Percentiles rank a stretch among this genome's conserved stretches.
Evolutionary conservation across 1,284 basidiomycete genomes (phyloP).

Genomic region (Boletus hoseneyae): DNA sequence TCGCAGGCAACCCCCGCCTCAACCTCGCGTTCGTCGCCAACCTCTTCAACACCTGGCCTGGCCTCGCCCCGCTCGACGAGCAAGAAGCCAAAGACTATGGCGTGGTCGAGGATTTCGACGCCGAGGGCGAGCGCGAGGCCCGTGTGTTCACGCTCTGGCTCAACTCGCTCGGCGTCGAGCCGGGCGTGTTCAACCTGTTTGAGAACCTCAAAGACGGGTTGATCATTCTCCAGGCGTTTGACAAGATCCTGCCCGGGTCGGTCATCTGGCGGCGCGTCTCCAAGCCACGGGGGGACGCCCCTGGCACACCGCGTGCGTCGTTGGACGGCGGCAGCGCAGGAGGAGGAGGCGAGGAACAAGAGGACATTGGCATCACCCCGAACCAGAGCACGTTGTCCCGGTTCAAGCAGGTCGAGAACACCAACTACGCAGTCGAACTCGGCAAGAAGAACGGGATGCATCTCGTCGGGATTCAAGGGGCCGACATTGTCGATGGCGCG

Average conservation of each 20-base stretch:
- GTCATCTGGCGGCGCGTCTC: slow-evolving; percentile 94
- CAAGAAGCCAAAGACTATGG: slow-evolving; percentile 82
- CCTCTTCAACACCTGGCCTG: slow-evolving; percentile 97
- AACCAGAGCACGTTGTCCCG: slow-evolving; percentile 84
- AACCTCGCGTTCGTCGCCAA: slow-evolving; percentile 99
- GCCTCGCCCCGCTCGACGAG: slow-evolving; percentile 89
- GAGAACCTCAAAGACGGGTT: slow-evolving; percentile 93
- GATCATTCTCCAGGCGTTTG: slow-evolving; percentile 92
- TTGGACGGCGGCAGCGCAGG: slow-evolving; percentile 37
- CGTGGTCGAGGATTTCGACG: slow-evolving; percentile 95
- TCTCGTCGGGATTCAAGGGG: slow-evolving; percentile 95
- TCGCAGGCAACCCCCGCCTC: slow-evolving; percentile 95
- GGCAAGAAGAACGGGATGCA: slow-evolving; percentile 93
- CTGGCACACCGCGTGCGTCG: slow-evolving; percentile 34
- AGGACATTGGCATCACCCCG: slow-evolving; percentile 73
- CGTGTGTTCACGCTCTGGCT: slow-evolving; percentile 98
- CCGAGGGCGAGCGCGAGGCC: slow-evolving; percentile 97
- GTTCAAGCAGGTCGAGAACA: slow-evolving; percentile 98
- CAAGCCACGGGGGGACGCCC: slow-evolving; percentile 79
- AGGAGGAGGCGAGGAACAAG: slow-evolving; percentile 50
- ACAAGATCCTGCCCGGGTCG: slow-evolving; percentile 89
- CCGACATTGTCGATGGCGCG: slow-evolving; percentile 92
- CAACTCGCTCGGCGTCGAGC: slow-evolving; percentile 95
- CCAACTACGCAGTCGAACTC: slow-evolving; percentile 93
- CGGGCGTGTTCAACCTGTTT: slow-evolving; percentile 94